Conservation (phyloP, 1,284 basidiomycete species). For the Thecaphora frezii region DNA sequence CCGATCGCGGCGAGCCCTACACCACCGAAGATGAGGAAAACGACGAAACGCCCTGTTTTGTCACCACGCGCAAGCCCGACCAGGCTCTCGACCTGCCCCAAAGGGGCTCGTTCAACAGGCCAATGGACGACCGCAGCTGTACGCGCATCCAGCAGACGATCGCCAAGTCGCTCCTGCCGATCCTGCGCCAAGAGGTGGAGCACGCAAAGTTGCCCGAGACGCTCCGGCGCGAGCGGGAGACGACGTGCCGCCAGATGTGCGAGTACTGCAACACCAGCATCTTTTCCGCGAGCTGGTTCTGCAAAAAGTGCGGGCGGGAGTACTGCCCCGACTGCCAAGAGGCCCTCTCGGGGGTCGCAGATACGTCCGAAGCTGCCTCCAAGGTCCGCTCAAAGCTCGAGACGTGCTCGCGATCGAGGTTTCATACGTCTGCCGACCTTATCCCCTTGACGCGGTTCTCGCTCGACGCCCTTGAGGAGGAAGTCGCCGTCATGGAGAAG, state of each 20-base stretch:
- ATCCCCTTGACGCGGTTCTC: conserved; percentile 72
- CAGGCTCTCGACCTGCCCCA: conserved; percentile 17
- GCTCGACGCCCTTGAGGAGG: conserved; percentile 67
- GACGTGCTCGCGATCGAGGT: conserved; percentile 14
- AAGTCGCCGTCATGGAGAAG: conserved; percentile 68
- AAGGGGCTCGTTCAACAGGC: conserved; percentile 1
- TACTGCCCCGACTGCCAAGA: conserved; percentile 80
- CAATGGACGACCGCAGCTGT: conserved; percentile 7
- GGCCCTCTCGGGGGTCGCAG: conserved; percentile 37
- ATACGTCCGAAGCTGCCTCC: conserved; percentile 60
- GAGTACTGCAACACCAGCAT: conserved; percentile 91
- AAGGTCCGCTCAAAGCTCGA: conserved; percentile 13
- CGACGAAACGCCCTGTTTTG: conserved; percentile 4
- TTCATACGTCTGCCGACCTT: conserved; percentile 64
- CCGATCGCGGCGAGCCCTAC: conserved; percentile 5
- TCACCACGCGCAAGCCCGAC: conserved; percentile 18
- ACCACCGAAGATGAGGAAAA: not conserved
- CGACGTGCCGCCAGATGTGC: conserved; percentile 37
- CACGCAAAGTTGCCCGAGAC: conserved; percentile 16
- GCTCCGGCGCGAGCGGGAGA: conserved; percentile 26
- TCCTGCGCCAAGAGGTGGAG: conserved; percentile 19
- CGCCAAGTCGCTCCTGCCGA: conserved; percentile 17
- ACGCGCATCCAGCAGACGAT: conserved; percentile 7
- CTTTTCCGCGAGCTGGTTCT: conserved; percentile 86
- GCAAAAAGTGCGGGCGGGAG: conserved; percentile 83